These are phyloP conservation scores for Podospora anserina DNA, from an alignment of 495 filamentous ascomycete species.

Conservation along the genomic window DNA sequence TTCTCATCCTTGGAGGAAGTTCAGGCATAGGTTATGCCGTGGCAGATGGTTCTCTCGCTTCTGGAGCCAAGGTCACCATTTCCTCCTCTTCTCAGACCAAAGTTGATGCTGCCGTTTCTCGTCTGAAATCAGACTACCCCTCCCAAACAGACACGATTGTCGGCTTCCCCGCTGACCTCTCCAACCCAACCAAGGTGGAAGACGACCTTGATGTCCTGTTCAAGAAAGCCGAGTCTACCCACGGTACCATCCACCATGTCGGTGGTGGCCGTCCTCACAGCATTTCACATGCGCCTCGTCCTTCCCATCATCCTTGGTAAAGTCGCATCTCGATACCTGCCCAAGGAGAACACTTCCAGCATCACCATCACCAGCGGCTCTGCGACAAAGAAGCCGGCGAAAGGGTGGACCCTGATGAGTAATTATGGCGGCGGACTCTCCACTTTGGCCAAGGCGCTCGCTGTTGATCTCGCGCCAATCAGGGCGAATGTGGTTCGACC, in stretches of 20 bases:
- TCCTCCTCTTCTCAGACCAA: conserved; percentile 48
- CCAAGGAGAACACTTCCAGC: conserved; percentile 37
- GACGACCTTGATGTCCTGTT: conserved; percentile 48
- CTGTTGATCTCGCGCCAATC: conserved; percentile 56
- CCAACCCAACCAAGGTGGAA: conserved; percentile 40
- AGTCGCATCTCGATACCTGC: conserved; percentile 45
- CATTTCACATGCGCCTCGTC: conserved; percentile 50
- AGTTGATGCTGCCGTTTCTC: conserved; percentile 39
- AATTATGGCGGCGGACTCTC: conserved; percentile 35
- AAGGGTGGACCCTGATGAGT: conserved; percentile 47
- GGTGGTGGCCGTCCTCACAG: conserved; percentile 39
- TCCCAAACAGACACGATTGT: conserved; percentile 19
- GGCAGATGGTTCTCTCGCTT: conserved; percentile 48
- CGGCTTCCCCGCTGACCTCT: conserved; percentile 53
- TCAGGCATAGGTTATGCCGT: conserved; percentile 57
- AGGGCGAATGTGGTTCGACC: conserved; percentile 59
- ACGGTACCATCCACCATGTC: conserved; percentile 55
- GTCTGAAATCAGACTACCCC: conserved; percentile 40
- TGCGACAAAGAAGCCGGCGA: conserved; percentile 43
- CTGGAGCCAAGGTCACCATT: conserved; percentile 52
- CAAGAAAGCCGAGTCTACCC: conserved; percentile 25
- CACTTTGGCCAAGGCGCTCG: conserved; percentile 51
- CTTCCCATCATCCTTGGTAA: conserved; percentile 55
- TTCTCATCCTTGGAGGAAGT: conserved; percentile 56
- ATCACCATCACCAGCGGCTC: conserved; percentile 55